Evolutionary conservation across 164 flowering plant genomes (phyloP).

Genomic region (Vitis rupestris): DNA sequence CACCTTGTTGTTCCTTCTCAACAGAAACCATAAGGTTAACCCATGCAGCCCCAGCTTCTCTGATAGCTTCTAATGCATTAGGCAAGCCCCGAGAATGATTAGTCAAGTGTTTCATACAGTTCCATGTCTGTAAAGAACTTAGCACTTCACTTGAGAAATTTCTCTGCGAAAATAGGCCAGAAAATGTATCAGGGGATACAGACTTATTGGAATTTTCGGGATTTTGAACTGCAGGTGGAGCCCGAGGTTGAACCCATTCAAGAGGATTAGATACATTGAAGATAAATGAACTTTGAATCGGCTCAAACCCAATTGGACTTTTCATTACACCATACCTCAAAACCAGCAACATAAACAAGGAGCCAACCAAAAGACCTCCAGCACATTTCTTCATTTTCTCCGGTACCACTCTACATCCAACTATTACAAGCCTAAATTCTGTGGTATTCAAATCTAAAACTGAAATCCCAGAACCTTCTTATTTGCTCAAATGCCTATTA

Average conservation of each 20-base stretch:
- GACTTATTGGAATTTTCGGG: slow-evolving; percentile 45
- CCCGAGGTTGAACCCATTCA: slow-evolving; percentile 51
- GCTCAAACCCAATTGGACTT: slow-evolving; percentile 45
- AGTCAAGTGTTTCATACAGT: slow-evolving; percentile 52
- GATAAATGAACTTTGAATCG: slow-evolving; percentile 30
- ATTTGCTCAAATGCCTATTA: no score
- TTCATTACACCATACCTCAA: slow-evolving; percentile 62
- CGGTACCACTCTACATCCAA: slow-evolving; percentile 12
- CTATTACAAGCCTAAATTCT: background rate
- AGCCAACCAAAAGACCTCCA: slow-evolving; percentile 53
- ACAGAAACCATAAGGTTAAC: slow-evolving; percentile 60
- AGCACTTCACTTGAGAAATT: slow-evolving; percentile 66
- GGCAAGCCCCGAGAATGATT: slow-evolving; percentile 60
- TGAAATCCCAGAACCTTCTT: no score
- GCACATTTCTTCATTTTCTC: slow-evolving; percentile 77
- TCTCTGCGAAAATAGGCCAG: slow-evolving; percentile 48
- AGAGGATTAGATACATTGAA: slow-evolving; percentile 61
- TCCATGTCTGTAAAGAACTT: slow-evolving; percentile 71
- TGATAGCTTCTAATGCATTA: slow-evolving; percentile 77
- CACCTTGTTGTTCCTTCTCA: slow-evolving; percentile 45
- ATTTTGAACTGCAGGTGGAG: slow-evolving; percentile 42
- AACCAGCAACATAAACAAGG: slow-evolving; percentile 64
- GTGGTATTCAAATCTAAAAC: no score
- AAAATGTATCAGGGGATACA: slow-evolving; percentile 43
- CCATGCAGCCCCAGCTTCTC: slow-evolving; percentile 90